Evolutionary conservation across 2,329 filamentous ascomycete species (phyloP).

Genomic region (Sphaerulina populicola): DNA sequence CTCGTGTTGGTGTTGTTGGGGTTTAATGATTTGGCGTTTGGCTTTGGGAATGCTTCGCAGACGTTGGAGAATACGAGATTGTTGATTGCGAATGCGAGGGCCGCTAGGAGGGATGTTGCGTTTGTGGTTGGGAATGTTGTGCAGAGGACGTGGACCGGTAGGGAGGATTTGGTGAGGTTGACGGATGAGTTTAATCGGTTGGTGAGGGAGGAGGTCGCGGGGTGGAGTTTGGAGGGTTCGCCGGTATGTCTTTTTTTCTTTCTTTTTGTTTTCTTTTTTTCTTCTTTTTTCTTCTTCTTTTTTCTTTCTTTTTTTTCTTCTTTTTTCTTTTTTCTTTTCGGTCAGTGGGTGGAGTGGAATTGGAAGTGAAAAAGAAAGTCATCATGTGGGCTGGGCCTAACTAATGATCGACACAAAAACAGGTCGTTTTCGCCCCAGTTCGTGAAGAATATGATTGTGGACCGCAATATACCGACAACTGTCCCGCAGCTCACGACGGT

Average conservation of each 20-base stretch:
- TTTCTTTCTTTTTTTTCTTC: constrained; percentile 15
- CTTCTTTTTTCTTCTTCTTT: constrained; percentile 20
- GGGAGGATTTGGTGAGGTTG: constrained; percentile 2
- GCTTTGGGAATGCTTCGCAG: constrained; percentile 14
- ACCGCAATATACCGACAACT: constrained; percentile 1
- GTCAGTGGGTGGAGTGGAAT: no score
- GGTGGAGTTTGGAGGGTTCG: constrained; percentile 26
- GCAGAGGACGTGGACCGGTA: constrained; percentile 14
- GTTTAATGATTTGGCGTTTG: constrained; percentile 24
- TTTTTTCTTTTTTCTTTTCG: no score
- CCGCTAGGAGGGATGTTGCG: constrained; percentile 21
- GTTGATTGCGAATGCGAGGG: constrained; percentile 30
- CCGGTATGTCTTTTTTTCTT: constrained; percentile 30
- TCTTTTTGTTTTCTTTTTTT: no score
- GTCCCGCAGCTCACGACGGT: constrained; percentile 8
- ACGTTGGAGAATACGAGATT: constrained; percentile 22
- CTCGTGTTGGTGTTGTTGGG: constrained; percentile 20
- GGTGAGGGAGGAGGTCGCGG: constrained; percentile 16
- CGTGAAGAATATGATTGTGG: constrained; percentile 16
- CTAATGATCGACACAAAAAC: no score
- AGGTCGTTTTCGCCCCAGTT: constrained; percentile 29
- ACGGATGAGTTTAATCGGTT: constrained; percentile 18
- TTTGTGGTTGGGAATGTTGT: constrained; percentile 21
- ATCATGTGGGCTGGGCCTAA: no score
- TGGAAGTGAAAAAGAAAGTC: no score